phyloP scores from a whole-genome alignment of 2,329 filamentous ascomycete species.

The Sarocladium strictum region DNA sequence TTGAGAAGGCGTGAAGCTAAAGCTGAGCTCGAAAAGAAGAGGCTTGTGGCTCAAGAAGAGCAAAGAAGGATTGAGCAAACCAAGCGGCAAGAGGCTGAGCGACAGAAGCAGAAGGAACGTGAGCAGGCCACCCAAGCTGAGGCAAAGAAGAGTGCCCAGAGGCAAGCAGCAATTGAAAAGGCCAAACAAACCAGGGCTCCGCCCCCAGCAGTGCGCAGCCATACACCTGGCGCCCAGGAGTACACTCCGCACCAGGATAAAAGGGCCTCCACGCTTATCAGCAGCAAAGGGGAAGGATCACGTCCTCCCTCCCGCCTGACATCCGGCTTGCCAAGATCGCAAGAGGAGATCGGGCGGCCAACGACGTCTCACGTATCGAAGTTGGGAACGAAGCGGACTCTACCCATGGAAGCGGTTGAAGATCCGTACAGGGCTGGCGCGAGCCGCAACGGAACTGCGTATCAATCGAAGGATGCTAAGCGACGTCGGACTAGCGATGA shows the following conservation, averaged over 20 bases:
- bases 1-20: constrained; percentile 78
- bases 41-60: constrained; percentile 60
- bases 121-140: constrained; percentile 55
- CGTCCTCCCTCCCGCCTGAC: constrained; percentile 48
- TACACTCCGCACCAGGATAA: constrained; percentile 21
- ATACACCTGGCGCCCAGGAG: constrained; percentile 46
- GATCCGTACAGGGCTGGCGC: constrained; percentile 37
- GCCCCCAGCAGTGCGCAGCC: constrained; percentile 51
- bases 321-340: background rate
- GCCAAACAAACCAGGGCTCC: constrained; percentile 60
- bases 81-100: constrained; percentile 55
- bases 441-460: constrained; percentile 50
- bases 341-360: constrained; percentile 45
- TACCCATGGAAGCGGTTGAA: constrained; percentile 60
- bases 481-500: constrained; percentile 70
- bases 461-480: constrained; percentile 69
- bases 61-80: constrained; percentile 54
- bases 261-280: constrained; percentile 25
- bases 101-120: constrained; percentile 54
- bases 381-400: constrained; percentile 63
- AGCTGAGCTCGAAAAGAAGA: constrained; percentile 72
- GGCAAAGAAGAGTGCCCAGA: constrained; percentile 59
- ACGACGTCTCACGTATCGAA: constrained; percentile 54
- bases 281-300: constrained; percentile 25
- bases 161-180: constrained; percentile 57